Conservation (phyloP, 495 filamentous ascomycete species). For the Lentithecium fluviatile region DNA sequence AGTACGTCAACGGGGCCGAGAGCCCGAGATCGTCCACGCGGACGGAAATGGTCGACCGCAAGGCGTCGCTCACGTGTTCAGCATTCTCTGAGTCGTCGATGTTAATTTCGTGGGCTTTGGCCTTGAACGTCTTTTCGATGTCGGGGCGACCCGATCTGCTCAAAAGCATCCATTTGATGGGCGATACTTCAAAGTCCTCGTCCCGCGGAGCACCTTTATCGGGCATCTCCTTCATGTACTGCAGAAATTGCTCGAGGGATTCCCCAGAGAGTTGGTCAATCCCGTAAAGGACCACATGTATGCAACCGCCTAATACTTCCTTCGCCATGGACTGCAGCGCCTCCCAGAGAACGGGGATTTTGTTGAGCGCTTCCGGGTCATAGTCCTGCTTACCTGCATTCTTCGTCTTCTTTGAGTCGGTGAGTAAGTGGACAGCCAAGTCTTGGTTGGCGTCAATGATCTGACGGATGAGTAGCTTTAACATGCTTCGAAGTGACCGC, state of each 20-base stretch:
- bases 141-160: slow-evolving; percentile 17
- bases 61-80: slow-evolving; percentile 8
- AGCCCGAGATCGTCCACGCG: slow-evolving; percentile 15
- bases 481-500: slow-evolving; percentile 1
- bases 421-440: slow-evolving; percentile 19
- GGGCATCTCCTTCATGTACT: background rate
- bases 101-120: slow-evolving; percentile 9
- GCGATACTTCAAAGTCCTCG: background rate
- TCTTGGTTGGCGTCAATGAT: slow-evolving; percentile 18
- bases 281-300: slow-evolving; percentile 20
- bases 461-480: slow-evolving; percentile 22
- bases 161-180: slow-evolving; percentile 19
- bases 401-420: slow-evolving; percentile 19
- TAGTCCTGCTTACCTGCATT: slow-evolving; percentile 5
- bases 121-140: slow-evolving; percentile 13
- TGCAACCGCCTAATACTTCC: background rate
- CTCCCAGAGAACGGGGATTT: slow-evolving; percentile 15
- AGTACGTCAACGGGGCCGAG: slow-evolving; percentile 10
- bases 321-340: slow-evolving; percentile 15
- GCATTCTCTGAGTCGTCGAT: slow-evolving; percentile 17
- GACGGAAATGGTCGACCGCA: slow-evolving; percentile 3
- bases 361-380: slow-evolving; percentile 6
- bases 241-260: slow-evolving; percentile 14
- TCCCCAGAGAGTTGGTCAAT: slow-evolving; percentile 19
- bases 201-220: background rate